Percentiles rank a stretch among this genome's conserved stretches.
These are phyloP conservation scores for Ceratocystis destructans DNA, from an alignment of 2,329 filamentous ascomycete genomes.

Conservation along the genomic window DNA sequence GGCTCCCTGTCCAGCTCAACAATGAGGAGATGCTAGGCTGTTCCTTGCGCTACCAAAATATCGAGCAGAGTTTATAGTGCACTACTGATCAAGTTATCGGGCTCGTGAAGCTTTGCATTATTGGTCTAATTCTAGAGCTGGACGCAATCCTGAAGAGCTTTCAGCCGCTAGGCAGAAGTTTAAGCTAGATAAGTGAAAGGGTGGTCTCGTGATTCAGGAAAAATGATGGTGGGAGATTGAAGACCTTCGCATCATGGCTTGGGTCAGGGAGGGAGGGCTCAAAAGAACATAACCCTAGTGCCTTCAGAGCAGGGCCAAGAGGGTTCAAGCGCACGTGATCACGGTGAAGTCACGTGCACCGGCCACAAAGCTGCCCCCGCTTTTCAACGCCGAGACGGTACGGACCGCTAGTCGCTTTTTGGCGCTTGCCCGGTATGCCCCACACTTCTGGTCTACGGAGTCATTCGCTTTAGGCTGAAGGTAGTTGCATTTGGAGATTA, in stretches of 20 bases:
- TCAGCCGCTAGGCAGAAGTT: background rate
- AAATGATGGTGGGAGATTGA: background rate
- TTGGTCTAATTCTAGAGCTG: background rate
- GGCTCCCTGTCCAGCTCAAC: background rate
- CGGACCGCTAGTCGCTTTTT: background rate
- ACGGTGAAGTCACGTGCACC: background rate
- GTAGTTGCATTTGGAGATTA: background rate
- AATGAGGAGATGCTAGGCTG: background rate
- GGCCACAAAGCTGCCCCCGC: background rate
- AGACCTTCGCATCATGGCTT: background rate
- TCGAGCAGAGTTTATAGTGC: background rate
- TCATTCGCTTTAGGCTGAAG: background rate
- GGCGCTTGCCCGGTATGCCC: background rate
- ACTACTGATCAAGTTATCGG: constrained; percentile 4
- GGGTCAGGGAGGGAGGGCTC: too few relatives aligned
- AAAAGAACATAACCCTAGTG: too few relatives aligned
- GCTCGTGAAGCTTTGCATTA: background rate
- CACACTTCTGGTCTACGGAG: background rate
- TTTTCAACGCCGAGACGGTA: background rate
- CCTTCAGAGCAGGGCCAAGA: background rate
- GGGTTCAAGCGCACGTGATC: background rate
- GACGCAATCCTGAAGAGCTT: background rate
- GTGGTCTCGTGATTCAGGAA: background rate
- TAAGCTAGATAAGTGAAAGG: background rate
- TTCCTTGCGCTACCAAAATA: background rate